phyloP scores from a whole-genome alignment of 805 yeast species.

The Hyphopichia homilentoma region DNA sequence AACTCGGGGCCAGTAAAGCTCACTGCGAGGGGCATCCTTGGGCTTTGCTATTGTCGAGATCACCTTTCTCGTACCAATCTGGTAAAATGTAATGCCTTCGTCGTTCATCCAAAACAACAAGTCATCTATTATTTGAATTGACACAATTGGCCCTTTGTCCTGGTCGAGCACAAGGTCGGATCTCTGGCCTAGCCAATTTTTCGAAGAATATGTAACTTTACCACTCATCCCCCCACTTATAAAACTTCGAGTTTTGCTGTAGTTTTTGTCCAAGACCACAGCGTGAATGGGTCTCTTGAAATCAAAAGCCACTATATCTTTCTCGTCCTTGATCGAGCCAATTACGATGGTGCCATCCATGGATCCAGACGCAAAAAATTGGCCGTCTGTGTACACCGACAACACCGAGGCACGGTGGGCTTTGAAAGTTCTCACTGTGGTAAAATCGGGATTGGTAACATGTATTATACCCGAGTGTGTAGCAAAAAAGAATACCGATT shows the following conservation, averaged over 20 bases:
- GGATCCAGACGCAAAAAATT: constrained; percentile 78
- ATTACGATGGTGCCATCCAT: constrained; percentile 91
- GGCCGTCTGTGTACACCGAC: constrained; percentile 69
- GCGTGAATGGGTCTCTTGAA: constrained; percentile 87
- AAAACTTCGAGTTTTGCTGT: constrained; percentile 58
- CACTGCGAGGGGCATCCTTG: constrained; percentile 57
- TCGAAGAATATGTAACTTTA: constrained; percentile 65
- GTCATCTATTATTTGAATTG: constrained; percentile 59
- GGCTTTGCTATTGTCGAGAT: constrained; percentile 58
- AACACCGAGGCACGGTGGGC: constrained; percentile 85
- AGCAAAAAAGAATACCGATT: constrained; percentile 68
- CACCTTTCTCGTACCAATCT: constrained; percentile 46
- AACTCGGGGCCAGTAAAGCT: constrained; percentile 79
- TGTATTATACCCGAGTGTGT: constrained; percentile 86
- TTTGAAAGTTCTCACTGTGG: constrained; percentile 65
- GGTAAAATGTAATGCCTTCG: constrained; percentile 67
- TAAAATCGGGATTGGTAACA: constrained; percentile 56
- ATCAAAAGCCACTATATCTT: constrained; percentile 70
- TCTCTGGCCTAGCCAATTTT: constrained; percentile 86
- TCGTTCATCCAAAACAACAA: constrained; percentile 82
- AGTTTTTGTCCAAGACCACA: constrained; percentile 74
- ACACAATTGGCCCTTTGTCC: constrained; percentile 67
- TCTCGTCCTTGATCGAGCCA: constrained; percentile 60
- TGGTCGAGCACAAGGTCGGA: constrained; percentile 61
- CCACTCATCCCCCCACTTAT: constrained; percentile 92